phyloP scores from a whole-genome alignment of 139 green algal species.

The Spirogloea muscicola region DNA sequence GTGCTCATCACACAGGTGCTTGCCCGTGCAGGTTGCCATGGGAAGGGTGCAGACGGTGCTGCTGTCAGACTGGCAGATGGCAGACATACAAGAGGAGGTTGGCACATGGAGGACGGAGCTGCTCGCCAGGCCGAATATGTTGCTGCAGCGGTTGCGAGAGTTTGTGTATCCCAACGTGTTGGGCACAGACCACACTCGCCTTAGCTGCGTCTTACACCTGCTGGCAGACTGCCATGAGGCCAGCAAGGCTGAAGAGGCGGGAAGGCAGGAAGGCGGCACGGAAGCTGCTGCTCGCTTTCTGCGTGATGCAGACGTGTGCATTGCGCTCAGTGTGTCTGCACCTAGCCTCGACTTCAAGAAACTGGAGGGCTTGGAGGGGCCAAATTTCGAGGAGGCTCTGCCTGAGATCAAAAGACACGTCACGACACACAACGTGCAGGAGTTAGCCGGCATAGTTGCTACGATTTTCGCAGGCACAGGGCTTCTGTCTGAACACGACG shows the following conservation, averaged over 20 bases:
- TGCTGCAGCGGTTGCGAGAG: neutral
- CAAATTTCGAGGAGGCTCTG: neutral
- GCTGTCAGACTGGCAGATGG: conserved; percentile 24
- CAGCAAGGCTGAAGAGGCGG: neutral
- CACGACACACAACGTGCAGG: neutral
- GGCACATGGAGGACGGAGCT: neutral
- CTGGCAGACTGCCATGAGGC: neutral
- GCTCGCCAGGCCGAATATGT: neutral
- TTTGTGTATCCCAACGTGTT: conserved; percentile 3
- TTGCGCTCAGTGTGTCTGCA: neutral
- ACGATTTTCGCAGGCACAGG: neutral
- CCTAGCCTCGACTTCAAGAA: conserved; percentile 25
- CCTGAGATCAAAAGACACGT: neutral
- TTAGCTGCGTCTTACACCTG: conserved; percentile 23
- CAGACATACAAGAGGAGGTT: conserved; percentile 13
- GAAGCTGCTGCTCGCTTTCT: neutral
- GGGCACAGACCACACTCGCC: conserved; percentile 11
- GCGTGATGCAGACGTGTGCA: conserved; percentile 12
- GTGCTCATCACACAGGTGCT: too few species aligned
- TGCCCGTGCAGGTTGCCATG: conserved; percentile 27
- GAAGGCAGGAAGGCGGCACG: neutral
- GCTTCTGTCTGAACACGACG: neutral
- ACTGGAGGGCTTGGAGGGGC: neutral
- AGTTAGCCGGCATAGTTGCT: neutral
- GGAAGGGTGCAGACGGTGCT: conserved; percentile 22